A percentile compares a stretch with the other conserved stretches of the same genome.
Evolutionary conservation across 306 rosid genomes (phyloP).

Genomic region (Cucurbita pepo): DNA sequence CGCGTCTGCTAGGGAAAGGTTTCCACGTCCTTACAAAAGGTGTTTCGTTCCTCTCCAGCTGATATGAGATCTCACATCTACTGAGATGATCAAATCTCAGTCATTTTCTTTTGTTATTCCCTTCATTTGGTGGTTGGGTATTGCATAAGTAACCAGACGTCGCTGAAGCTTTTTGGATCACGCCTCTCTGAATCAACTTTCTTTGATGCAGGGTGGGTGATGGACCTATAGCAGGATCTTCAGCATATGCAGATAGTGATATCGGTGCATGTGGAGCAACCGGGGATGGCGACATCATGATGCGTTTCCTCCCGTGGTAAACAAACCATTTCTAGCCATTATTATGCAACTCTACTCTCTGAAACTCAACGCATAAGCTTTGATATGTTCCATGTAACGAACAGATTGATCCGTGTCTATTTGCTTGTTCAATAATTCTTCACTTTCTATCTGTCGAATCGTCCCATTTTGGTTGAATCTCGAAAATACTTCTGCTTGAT

Average conservation of each 20-base stretch:
- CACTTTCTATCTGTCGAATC: not conserved
- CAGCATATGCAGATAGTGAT: conserved; percentile 63
- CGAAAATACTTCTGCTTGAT: conserved; percentile 2
- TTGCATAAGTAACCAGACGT: not conserved
- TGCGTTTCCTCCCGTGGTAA: conserved; percentile 93
- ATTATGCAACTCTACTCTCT: not conserved
- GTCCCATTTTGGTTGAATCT: not conserved
- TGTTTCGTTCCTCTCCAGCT: too few species aligned
- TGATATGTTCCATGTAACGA: not conserved
- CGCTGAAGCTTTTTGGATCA: not conserved
- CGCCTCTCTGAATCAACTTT: not conserved
- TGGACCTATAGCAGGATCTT: conserved; percentile 84
- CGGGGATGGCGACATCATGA: conserved; percentile 89
- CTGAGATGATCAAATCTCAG: not conserved
- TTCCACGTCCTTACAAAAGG: too few species aligned
- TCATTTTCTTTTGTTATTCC: not conserved
- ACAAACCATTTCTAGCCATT: not conserved
- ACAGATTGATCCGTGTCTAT: not conserved
- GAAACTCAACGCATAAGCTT: not conserved
- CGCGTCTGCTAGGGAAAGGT: too few species aligned
- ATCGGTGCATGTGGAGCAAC: conserved; percentile 93
- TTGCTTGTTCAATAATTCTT: not conserved
- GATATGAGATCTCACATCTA: too few species aligned
- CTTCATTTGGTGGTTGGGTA: not conserved
- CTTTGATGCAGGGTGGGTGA: conserved; percentile 67